Evolutionary conservation across 116 monocot species (phyloP), one percentile per base, ranked within the genome.

Genomic region (Dioscorea cayenensis): DNA sequence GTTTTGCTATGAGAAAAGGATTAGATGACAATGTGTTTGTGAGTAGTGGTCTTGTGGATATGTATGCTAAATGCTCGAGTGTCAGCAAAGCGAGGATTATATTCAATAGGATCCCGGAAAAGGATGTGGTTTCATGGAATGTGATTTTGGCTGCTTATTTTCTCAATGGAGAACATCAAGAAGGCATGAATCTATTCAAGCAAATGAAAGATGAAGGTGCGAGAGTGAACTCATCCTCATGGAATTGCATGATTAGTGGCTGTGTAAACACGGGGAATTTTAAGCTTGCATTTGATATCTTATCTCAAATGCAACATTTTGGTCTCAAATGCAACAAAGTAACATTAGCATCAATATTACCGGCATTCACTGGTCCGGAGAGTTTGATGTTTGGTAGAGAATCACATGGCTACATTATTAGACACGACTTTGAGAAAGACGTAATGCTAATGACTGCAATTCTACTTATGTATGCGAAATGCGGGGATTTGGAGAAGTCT

Each of bases 241-340:
- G 92, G 88, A 92, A 92, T 76, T 81, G 78, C 28, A 72, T 88
- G 81, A 88, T 92, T 28, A 81, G 84, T 68, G 92, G 88, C 14
- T 81, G 80, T 13, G 64, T 73, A 7, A 81, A 88, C 36, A 77
- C 77, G 67, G 85, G 81, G 35, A 79, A 65, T 36, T 37, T 63
- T 29, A 77, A 75, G n/a, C 67, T 75, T 51, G 79, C 92, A 27
- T 73, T 92, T 10, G 37, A 66, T 55, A 63, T 92, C 36, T 73
- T 92, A 27, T 60, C 16, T 65, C 69, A 77, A 66, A 88, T 92
- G 92, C 88, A 88, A 49, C 18, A 49, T 12, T 71, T 66, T 0
- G 77, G 85, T 8, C 79, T 79, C 69, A 88, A 75, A 72, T 78
- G 85, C 9, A 80, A 85, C 64, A 60, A 77, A 18, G 76, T 85